A percentile compares a stretch with the other conserved stretches of the same genome.
Conservation (phyloP, 192 early-diverging fungal species). For the Coemansia sp. region DNA sequence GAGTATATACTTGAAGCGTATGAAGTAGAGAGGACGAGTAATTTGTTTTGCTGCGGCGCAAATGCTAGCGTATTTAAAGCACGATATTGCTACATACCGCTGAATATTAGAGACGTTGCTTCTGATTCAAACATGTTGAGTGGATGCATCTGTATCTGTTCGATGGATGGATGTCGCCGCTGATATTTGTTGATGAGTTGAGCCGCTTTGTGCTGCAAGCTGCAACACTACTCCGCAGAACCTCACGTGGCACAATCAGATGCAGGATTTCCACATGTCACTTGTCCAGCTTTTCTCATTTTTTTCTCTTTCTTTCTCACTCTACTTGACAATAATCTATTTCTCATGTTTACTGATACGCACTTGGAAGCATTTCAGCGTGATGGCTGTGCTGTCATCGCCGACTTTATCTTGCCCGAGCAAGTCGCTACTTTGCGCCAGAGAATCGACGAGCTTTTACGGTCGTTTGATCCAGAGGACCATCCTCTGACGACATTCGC, state of each 20-base stretch:
- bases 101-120: not conserved
- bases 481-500: slow-evolving; percentile 82
- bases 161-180: not conserved
- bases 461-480: slow-evolving; percentile 61
- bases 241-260: not conserved
- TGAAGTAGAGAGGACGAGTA: not conserved
- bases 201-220: not conserved
- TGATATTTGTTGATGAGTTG: not conserved
- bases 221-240: not conserved
- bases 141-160: not conserved
- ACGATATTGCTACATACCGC: not conserved
- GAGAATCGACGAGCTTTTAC: slow-evolving; percentile 58
- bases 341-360: slow-evolving; percentile 3
- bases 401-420: slow-evolving; percentile 17
- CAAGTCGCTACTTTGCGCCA: slow-evolving; percentile 20
- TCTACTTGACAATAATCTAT: not conserved
- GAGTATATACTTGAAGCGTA: not conserved
- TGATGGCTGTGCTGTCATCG: slow-evolving; percentile 38
- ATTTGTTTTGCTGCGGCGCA: not conserved
- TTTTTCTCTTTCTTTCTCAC: not conserved
- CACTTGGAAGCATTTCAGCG: slow-evolving; percentile 18
- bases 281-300: not conserved
- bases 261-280: not conserved
- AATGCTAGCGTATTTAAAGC: not conserved
- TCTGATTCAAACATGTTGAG: not conserved